Conservation (phyloP, 352 stramenopile species). For the Pseudoperonospora humuli region DNA sequence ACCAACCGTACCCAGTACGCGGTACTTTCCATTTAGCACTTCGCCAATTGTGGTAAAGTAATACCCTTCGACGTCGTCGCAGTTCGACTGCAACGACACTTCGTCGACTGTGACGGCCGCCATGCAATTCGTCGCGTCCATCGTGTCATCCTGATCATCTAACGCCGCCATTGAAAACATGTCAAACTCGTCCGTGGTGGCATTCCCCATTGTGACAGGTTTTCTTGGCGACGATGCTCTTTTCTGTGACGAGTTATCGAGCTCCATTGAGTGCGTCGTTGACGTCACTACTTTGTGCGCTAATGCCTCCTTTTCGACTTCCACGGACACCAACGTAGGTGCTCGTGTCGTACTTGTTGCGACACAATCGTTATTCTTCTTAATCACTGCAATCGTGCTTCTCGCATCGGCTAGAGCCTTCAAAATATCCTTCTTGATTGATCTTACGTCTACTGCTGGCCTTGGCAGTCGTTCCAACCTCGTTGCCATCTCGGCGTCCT, state of each 20-base stretch:
- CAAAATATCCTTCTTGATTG: conserved; percentile 76
- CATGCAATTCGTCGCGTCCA: conserved; percentile 19
- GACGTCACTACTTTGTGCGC: not conserved
- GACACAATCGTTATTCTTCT: conserved; percentile 18
- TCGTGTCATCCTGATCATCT: conserved; percentile 44
- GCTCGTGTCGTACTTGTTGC: conserved; percentile 3
- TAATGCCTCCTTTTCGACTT: not conserved
- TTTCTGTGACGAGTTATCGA: conserved; percentile 4
- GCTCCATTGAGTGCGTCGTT: conserved; percentile 1
- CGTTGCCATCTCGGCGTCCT: not conserved
- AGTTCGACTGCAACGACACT: conserved; percentile 80
- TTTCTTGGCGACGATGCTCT: conserved; percentile 10
- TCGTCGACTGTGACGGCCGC: conserved; percentile 33
- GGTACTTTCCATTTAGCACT: conserved; percentile 87
- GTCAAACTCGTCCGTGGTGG: conserved; percentile 64
- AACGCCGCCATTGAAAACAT: conserved; percentile 82
- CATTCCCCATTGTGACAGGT: not conserved
- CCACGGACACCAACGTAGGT: not conserved
- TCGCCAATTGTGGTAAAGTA: conserved; percentile 94
- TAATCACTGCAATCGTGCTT: conserved; percentile 70
- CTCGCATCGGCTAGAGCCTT: conserved; percentile 69
- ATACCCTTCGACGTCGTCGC: conserved; percentile 96
- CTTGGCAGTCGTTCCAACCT: not conserved
- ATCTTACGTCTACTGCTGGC: conserved; percentile 46
- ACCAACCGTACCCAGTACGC: conserved; percentile 89